Base-by-base conservation (phyloP, 2,329 filamentous ascomycete genomes). In the Trichoderma guizhouense region DNA sequence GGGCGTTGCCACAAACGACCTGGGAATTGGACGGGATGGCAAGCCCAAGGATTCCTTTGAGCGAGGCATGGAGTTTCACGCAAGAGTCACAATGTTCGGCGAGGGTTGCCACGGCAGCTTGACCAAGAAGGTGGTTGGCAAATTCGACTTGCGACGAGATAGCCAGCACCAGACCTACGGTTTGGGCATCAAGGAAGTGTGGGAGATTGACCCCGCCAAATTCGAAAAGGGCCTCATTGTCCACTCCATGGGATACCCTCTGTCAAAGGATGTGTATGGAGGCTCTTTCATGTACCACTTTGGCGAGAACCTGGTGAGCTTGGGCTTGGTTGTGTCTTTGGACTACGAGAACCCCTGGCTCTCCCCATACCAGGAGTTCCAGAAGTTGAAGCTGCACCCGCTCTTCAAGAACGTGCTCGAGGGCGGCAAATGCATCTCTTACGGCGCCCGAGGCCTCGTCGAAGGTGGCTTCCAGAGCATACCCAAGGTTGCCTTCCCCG, bases 221-320 rank as follows among this genome's bases (percentile, higher is more conserved):
- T 98, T 98, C 83, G 87, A 92, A 73, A 92, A 92, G 79, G 96
- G 96, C 68, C 86, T 95, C 76, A 89, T 98, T 60, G 89, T 91
- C 5, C 96, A 99, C 84, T 93, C 94, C 5, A 90, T 99, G 91
- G 96, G 96, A 24, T 98, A 97, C 79, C 96, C 96, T 24, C 84
- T 99, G 58, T 89, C 94, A 18, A 89, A 87, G 76, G 92, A 98
- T 79, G 96, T 95, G 9, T 99, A 99, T 80, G 96, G 96, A 76
- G 96, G 96, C 75, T 94, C 93, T n/a, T 99, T 94, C 91, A 95
- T 99, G 93, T 99, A 99, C 79, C 96, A 99, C 82, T 99, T 98
- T 82, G 96, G 95, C 47, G 95, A 99, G 77, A 99, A 98, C 82
- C 88, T 98, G 77, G 95, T 99, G 73, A 94, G 91, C 76, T 87